Percentiles rank a stretch among this genome's conserved stretches.
phyloP scores from a whole-genome alignment of 306 rosid species.

The Castanea sativa region DNA sequence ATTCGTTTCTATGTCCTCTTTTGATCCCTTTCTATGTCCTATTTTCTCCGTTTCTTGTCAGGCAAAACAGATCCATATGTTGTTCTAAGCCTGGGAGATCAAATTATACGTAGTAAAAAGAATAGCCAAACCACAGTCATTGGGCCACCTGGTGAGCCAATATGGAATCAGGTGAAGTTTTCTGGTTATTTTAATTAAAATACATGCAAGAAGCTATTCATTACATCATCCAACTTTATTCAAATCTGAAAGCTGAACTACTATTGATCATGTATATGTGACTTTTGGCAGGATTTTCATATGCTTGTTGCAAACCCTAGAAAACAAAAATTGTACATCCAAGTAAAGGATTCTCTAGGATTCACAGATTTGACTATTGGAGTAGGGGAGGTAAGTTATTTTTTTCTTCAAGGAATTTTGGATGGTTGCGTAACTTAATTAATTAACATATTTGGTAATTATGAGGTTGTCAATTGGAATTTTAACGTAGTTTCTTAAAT shows the following conservation, averaged over 20 bases:
- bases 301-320: conserved; percentile 89
- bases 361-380: conserved; percentile 76
- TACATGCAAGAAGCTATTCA: background rate
- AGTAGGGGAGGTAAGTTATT: conserved; percentile 70
- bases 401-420: background rate
- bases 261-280: conserved; percentile 19
- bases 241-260: background rate
- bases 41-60: conserved; percentile 27
- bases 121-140: conserved; percentile 95
- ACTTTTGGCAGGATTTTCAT: conserved; percentile 77
- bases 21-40: background rate
- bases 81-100: conserved; percentile 76
- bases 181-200: conserved; percentile 15
- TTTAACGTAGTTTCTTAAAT: background rate
- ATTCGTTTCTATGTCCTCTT: background rate
- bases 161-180: conserved; percentile 93
- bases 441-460: background rate
- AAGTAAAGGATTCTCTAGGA: conserved; percentile 91
- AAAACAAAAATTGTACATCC: conserved; percentile 70
- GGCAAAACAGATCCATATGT: conserved; percentile 98
- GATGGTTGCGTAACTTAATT: background rate
- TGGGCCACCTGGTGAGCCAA: conserved; percentile 98
- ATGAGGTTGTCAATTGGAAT: background rate
- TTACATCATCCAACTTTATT: background rate
- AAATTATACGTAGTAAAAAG: conserved; percentile 86